phyloP scores from a whole-genome alignment of 345 rosid species.

The Garcia nutans region DNA sequence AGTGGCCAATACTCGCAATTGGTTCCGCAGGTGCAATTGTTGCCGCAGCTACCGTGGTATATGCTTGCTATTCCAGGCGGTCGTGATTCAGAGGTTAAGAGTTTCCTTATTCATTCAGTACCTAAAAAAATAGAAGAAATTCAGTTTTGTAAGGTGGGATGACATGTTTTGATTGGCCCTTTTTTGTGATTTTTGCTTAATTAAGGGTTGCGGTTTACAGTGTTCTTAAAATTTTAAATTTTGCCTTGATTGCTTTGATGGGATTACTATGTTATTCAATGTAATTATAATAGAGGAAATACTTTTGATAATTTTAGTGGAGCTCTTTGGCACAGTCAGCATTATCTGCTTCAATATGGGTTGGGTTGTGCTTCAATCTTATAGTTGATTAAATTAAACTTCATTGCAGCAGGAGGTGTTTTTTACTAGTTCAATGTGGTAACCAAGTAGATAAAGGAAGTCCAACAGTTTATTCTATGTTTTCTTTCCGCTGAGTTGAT shows the following conservation, averaged over 20 bases:
- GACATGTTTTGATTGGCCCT: constrained; percentile 23
- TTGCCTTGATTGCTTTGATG: not conserved
- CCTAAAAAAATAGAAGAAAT: not conserved
- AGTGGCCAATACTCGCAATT: constrained; percentile 49
- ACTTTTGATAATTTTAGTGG: not conserved
- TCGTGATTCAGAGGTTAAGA: constrained; percentile 33
- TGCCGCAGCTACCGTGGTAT: constrained; percentile 47
- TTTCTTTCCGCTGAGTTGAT: no score
- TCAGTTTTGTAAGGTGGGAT: constrained; percentile 39
- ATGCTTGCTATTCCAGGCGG: constrained; percentile 44
- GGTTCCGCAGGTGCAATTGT: constrained; percentile 51
- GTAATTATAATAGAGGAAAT: constrained; percentile 2
- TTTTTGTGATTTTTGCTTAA: constrained; percentile 22
- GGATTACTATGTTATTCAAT: not conserved
- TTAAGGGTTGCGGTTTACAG: constrained; percentile 19
- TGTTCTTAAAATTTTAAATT: constrained; percentile 26
- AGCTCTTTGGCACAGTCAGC: not conserved
- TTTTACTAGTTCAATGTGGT: no score
- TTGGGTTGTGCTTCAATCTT: not conserved
- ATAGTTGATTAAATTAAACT: not conserved
- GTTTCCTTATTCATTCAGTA: constrained; percentile 11
- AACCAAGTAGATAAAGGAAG: no score
- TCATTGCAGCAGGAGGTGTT: no score
- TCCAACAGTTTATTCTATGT: no score
- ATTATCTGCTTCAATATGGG: not conserved